Evolutionary conservation across 1,139 yeast species (phyloP), one percentile per base, ranked within the genome.

Genomic region (Nematodospora anomalae): DNA sequence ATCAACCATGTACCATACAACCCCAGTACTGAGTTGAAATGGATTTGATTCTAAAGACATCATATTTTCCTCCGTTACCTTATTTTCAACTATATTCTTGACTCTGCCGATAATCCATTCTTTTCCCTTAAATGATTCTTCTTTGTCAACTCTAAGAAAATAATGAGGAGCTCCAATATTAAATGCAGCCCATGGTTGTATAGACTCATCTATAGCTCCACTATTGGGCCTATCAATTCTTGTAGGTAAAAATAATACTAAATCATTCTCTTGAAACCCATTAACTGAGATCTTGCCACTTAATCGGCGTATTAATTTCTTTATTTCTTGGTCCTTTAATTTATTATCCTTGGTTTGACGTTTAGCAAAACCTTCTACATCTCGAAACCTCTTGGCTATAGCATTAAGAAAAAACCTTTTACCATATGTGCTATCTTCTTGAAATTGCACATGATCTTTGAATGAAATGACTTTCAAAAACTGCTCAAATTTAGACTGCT

Each of bases 331-430:
- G 37, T 75, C 67, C 38, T 74, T 68, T 34, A 63, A 54, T 48
- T 77, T 79, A 45, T 78, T 82, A 48, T 89, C 96, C 52, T 83
- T 83, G 40, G 90, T 86, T 42, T 87, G 71, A 52, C 80, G 84
- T 52, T 94, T 81, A 1, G 97, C 97, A 49, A 89, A 71, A n/a
- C 83, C 80, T 57, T 92, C 97, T 34, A 90, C 95, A 54, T 90
- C 97, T 42, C 77, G 78, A 53, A 92, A 89, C 43, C 98, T 70
- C 52, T 83, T 81, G 23, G 82, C 71, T 2, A 89, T 80, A 1
- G 89, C 81, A 33, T 74, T 73, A 34, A 80, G 71, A 51, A 83
- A 80, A 39, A 83, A 65, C 28, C 47, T 51, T 26, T 69, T 42
- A 28, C 69, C 43, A 14, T 44, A 35, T 4, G 47, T 43, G 25